Percentiles rank a stretch among this genome's conserved stretches.
Evolutionary conservation across 108 stramenopile species (phyloP).

Genomic region (Cafeteria roenbergensis): DNA sequence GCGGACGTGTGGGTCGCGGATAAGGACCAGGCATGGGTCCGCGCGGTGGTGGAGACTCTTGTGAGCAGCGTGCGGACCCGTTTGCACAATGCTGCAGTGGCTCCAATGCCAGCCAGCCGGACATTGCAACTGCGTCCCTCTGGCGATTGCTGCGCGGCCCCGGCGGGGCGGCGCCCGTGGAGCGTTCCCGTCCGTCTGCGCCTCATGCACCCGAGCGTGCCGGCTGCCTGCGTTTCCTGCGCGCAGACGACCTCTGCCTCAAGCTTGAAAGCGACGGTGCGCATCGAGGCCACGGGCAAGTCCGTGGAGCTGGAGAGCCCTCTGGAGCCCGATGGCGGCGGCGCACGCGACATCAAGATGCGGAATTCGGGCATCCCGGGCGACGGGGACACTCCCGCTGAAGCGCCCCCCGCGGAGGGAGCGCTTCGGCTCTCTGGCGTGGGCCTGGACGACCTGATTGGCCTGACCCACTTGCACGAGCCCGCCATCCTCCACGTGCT

Average conservation of each 20-base stretch:
- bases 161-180: too few relatives aligned
- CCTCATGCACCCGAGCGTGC: too few relatives aligned
- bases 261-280: neutral
- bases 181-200: too few relatives aligned
- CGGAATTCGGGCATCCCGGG: neutral
- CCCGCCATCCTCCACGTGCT: conserved; percentile 89
- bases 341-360: neutral
- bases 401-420: neutral
- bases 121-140: too few relatives aligned
- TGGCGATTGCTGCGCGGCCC: too few relatives aligned
- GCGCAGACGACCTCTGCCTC: neutral
- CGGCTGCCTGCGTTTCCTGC: neutral
- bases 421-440: neutral
- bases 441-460: conserved; percentile 64
- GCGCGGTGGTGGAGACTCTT: conserved; percentile 9
- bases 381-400: neutral
- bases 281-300: neutral
- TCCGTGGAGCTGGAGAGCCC: neutral
- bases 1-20: conserved; percentile 14
- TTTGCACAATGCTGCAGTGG: too few relatives aligned
- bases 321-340: neutral
- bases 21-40: neutral
- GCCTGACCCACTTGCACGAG: conserved; percentile 90
- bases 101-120: too few relatives aligned
- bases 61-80: too few relatives aligned